Percentiles rank a stretch among this genome's conserved stretches.
phyloP scores from a whole-genome alignment of 306 rosid genomes.

The Fragaria nilgerrensis region DNA sequence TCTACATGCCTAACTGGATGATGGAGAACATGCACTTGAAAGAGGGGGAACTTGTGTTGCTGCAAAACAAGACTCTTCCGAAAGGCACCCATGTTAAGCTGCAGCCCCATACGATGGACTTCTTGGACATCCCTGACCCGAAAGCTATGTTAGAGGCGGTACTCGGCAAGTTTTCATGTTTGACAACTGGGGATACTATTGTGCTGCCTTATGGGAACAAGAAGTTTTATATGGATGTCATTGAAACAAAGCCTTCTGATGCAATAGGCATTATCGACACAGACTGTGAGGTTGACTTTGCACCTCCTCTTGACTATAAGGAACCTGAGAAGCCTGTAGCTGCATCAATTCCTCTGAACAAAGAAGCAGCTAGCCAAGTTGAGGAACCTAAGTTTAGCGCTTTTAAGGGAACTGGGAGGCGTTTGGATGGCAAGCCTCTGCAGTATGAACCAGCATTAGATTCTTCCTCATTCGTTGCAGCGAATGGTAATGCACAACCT shows the following conservation, averaged over 20 bases:
- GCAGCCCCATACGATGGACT: slow-evolving; percentile 12
- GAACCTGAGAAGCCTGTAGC: neutral
- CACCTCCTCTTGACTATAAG: slow-evolving; percentile 11
- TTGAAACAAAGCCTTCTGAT: slow-evolving; percentile 10
- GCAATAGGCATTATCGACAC: slow-evolving; percentile 17
- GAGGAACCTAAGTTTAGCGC: slow-evolving; percentile 1
- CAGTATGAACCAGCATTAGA: neutral
- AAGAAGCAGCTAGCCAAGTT: neutral
- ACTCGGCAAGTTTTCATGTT: slow-evolving; percentile 3
- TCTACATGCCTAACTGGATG: slow-evolving; percentile 17
- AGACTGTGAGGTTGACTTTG: slow-evolving; percentile 24
- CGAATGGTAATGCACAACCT: neutral
- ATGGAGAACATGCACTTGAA: slow-evolving; percentile 12
- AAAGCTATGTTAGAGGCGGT: slow-evolving; percentile 17
- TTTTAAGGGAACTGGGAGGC: slow-evolving; percentile 5
- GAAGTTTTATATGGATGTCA: neutral
- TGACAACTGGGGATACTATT: slow-evolving; percentile 21
- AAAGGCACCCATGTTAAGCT: slow-evolving; percentile 18
- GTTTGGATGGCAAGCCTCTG: slow-evolving; percentile 12
- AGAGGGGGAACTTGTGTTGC: neutral
- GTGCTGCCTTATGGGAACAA: neutral
- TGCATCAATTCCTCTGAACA: neutral
- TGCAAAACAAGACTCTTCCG: neutral
- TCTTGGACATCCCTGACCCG: slow-evolving; percentile 7
- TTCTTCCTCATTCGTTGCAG: neutral